Conservation (phyloP, 805 yeast genomes). For the Starmerella sirachaensis region DNA sequence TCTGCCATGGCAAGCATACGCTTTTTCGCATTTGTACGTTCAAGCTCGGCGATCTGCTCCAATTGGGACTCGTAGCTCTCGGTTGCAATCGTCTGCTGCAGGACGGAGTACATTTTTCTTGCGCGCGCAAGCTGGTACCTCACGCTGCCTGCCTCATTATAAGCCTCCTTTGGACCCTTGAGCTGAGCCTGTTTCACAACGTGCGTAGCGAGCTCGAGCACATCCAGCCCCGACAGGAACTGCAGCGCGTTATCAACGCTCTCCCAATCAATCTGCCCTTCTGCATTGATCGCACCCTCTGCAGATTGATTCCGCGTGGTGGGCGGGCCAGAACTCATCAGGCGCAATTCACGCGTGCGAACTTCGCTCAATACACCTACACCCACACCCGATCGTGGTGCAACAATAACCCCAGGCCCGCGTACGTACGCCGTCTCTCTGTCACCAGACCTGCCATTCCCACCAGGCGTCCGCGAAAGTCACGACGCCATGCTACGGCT, state of each 20-base stretch:
- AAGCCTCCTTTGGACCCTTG: constrained; percentile 23
- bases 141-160: constrained; percentile 24
- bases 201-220: constrained; percentile 20
- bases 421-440: too few species aligned
- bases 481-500: too few species aligned
- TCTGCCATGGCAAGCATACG: constrained; percentile 13
- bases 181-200: constrained; percentile 18
- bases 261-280: constrained; percentile 15
- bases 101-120: constrained; percentile 14
- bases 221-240: constrained; percentile 18
- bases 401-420: too few species aligned
- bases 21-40: constrained; percentile 16
- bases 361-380: too few species aligned
- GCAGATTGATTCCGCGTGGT: too few species aligned
- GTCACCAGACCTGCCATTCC: too few species aligned
- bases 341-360: too few species aligned
- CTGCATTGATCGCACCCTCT: background rate
- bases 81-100: constrained; percentile 16
- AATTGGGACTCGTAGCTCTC: constrained; percentile 17
- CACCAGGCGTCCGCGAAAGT: too few species aligned
- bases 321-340: too few species aligned
- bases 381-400: too few species aligned
- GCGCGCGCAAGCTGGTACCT: constrained; percentile 21
- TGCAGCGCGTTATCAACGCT: constrained; percentile 21
- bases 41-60: constrained; percentile 15